These are phyloP conservation scores for Ganoderma sinense DNA, from an alignment of 1,284 basidiomycete species.

Conservation along the genomic window DNA sequence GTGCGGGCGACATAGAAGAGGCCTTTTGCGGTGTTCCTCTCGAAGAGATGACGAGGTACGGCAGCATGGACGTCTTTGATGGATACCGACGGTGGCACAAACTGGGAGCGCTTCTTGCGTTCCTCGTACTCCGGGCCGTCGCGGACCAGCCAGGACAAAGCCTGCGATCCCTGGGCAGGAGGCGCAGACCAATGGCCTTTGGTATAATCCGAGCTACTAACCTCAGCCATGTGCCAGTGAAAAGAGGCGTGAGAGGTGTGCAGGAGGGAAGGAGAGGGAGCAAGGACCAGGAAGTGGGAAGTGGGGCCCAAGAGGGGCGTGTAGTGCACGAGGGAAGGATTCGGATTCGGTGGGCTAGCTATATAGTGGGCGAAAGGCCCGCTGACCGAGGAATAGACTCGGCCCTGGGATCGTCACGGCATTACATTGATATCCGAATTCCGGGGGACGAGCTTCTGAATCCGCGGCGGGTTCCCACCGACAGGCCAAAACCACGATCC, in stretches of 20 bases:
- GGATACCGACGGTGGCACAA: slow-evolving; percentile 48
- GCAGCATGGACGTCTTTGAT: slow-evolving; percentile 55
- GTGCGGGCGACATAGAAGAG: slow-evolving; percentile 51
- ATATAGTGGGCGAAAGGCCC: neutral
- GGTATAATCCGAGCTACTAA: neutral
- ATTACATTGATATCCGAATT: neutral
- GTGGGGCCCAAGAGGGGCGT: neutral
- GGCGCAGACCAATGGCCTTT: neutral
- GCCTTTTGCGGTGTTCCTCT: slow-evolving; percentile 52
- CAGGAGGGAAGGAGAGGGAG: neutral
- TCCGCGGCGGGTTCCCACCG: neutral
- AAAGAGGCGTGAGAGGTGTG: neutral
- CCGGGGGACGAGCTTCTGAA: neutral
- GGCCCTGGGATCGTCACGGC: neutral
- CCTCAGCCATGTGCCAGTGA: neutral
- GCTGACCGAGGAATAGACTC: neutral
- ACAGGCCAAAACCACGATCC: neutral
- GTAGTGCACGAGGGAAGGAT: neutral
- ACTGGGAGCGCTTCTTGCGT: slow-evolving; percentile 34
- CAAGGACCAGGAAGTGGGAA: too few relatives aligned
- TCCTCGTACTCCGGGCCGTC: slow-evolving; percentile 39
- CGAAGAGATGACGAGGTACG: slow-evolving; percentile 59
- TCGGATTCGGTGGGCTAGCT: too few relatives aligned
- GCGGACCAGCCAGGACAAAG: slow-evolving; percentile 24
- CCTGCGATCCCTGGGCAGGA: neutral